phyloP scores from a whole-genome alignment of 208 protist genomes.

The Leishmania amazonensis region DNA sequence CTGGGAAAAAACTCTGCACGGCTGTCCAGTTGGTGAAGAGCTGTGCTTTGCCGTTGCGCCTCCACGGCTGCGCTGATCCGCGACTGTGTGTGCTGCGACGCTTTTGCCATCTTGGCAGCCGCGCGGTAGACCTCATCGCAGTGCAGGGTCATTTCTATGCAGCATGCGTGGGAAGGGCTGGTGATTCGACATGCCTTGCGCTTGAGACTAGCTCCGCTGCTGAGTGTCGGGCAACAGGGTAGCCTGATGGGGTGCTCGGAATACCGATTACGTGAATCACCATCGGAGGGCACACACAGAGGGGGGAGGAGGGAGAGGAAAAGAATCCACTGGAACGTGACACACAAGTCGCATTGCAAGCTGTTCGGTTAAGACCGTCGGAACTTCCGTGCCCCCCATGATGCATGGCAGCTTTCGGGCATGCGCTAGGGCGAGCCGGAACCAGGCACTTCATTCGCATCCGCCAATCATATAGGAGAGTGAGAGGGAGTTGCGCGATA shows the following conservation, averaged over 20 bases:
- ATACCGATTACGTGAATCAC: background rate
- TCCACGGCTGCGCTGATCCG: constrained; percentile 5
- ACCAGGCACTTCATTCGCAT: too few species aligned
- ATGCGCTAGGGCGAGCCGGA: too few species aligned
- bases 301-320: background rate
- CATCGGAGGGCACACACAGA: background rate
- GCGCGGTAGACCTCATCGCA: background rate
- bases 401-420: background rate
- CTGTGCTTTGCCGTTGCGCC: background rate
- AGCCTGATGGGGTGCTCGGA: background rate
- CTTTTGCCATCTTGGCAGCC: background rate
- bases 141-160: background rate
- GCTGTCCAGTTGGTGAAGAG: background rate
- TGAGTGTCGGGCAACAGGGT: background rate
- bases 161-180: background rate
- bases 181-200: background rate
- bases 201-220: background rate
- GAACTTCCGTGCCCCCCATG: background rate
- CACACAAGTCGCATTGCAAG: background rate
- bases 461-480: too few species aligned
- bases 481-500: too few species aligned
- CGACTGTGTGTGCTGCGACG: background rate
- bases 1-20: constrained; percentile 17
- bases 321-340: background rate
- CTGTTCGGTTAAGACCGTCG: background rate